Percentiles rank a stretch among this genome's conserved stretches.
Evolutionary conservation across 768 basidiomycete species (phyloP).

Genomic region (Lentinula lateritia): DNA sequence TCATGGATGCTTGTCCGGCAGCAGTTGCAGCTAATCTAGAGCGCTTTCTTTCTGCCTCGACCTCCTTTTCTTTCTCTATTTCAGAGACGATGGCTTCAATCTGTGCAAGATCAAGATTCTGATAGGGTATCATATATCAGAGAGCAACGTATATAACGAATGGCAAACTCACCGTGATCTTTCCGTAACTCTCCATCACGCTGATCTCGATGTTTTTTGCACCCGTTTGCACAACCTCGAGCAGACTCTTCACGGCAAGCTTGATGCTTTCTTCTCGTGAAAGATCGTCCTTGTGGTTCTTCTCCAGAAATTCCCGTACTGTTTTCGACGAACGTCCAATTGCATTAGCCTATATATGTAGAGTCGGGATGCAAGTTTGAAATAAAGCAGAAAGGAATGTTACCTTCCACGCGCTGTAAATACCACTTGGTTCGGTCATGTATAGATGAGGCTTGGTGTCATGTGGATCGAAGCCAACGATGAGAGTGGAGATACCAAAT

Average conservation of each 20-base stretch:
- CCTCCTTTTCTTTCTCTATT: slow-evolving; percentile 97
- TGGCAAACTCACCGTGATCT: slow-evolving; percentile 65
- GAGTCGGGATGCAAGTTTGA: neutral
- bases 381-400: neutral
- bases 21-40: slow-evolving; percentile 87
- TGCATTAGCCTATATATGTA: slow-evolving; percentile 73
- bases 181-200: slow-evolving; percentile 93
- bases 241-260: slow-evolving; percentile 87
- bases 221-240: slow-evolving; percentile 99
- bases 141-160: neutral
- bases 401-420: slow-evolving; percentile 99
- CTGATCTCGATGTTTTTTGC: slow-evolving; percentile 99
- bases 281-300: slow-evolving; percentile 93
- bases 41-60: slow-evolving; percentile 94
- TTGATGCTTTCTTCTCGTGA: slow-evolving; percentile 88
- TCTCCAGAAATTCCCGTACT: slow-evolving; percentile 96
- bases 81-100: slow-evolving; percentile 90
- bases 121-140: neutral
- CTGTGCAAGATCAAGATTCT: slow-evolving; percentile 84
- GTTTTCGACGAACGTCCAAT: slow-evolving; percentile 98
- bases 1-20: slow-evolving; percentile 87
- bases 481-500: slow-evolving; percentile 95
- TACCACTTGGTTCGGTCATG: slow-evolving; percentile 96
- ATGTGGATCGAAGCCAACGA: slow-evolving; percentile 95
- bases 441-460: slow-evolving; percentile 86